Percentiles rank a stretch among this genome's conserved stretches.
phyloP scores from a whole-genome alignment of 768 basidiomycete species.

The Suillus sp. region DNA sequence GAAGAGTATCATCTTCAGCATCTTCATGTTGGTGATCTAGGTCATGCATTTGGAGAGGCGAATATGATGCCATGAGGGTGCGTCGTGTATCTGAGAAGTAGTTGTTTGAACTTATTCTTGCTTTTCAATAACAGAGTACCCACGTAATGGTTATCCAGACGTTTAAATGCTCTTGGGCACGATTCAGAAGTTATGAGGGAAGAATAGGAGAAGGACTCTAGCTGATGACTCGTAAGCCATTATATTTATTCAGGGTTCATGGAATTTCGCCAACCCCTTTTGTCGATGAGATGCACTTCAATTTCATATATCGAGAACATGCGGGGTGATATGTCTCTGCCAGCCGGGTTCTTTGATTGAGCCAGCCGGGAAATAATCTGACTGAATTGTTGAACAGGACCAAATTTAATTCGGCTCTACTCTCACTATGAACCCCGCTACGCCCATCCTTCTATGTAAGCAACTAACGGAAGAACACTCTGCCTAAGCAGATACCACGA shows the following conservation, averaged over 20 bases:
- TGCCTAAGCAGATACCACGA: neutral
- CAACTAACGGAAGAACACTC: neutral
- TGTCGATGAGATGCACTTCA: no score
- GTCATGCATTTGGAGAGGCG: neutral
- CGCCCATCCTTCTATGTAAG: neutral
- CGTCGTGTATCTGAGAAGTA: neutral
- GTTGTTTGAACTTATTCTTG: neutral
- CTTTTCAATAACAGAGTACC: neutral
- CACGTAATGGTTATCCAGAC: neutral
- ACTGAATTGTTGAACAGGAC: neutral
- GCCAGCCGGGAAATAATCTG: neutral
- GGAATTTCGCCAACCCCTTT: no score
- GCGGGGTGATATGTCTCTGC: neutral
- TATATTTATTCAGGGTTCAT: no score
- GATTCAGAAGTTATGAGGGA: neutral
- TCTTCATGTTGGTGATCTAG: slow-evolving; percentile 2
- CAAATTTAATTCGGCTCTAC: neutral
- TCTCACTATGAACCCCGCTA: neutral
- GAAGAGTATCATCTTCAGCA: neutral
- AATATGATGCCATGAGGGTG: neutral
- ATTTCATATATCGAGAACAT: no score
- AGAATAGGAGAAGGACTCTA: neutral
- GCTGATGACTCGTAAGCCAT: no score
- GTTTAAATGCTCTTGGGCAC: neutral
- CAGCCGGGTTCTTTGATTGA: neutral